Conservation (phyloP, 2,329 filamentous ascomycete species). For the Coniochaeta sp. region DNA sequence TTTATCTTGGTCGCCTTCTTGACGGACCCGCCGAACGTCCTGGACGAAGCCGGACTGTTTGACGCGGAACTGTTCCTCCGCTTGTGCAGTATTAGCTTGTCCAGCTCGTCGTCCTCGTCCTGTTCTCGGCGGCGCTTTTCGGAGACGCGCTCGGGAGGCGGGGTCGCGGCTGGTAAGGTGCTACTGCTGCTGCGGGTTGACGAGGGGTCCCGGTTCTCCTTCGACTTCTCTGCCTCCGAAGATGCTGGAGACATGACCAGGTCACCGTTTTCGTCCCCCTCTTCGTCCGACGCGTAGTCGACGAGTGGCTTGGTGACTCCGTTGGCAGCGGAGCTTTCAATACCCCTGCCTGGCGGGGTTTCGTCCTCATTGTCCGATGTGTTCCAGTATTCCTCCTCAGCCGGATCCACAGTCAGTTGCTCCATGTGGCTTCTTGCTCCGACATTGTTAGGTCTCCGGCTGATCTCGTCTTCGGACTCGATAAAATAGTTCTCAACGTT, state of each 20-base stretch:
- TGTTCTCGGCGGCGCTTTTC: slow-evolving; percentile 90
- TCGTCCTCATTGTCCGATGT: slow-evolving; percentile 82
- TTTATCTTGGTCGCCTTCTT: slow-evolving; percentile 32
- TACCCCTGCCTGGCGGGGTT: slow-evolving; percentile 22
- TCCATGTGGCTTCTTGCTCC: slow-evolving; percentile 59
- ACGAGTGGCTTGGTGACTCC: slow-evolving; percentile 71
- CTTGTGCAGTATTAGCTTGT: slow-evolving; percentile 65
- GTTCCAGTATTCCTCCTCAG: slow-evolving; percentile 93
- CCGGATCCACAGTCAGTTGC: slow-evolving; percentile 64
- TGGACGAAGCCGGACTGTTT: slow-evolving; percentile 3
- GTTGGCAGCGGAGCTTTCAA: slow-evolving; percentile 39
- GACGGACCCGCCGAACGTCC: slow-evolving; percentile 23
- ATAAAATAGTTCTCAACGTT: slow-evolving; percentile 61
- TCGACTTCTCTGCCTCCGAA: slow-evolving; percentile 17
- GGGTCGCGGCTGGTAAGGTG: slow-evolving; percentile 32
- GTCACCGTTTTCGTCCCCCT: slow-evolving; percentile 60
- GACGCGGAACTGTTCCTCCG: slow-evolving; percentile 49
- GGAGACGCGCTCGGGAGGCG: slow-evolving; percentile 70
- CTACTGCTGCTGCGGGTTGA: slow-evolving; percentile 24
- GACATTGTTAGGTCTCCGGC: slow-evolving; percentile 31
- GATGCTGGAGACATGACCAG: slow-evolving; percentile 19
- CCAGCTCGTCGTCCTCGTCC: slow-evolving; percentile 87
- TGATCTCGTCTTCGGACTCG: slow-evolving; percentile 57
- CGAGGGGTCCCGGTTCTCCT: slow-evolving; percentile 14
- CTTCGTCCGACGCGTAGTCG: slow-evolving; percentile 88